Percentiles rank a stretch among this genome's conserved stretches.
phyloP scores from a whole-genome alignment of 306 rosid genomes.

The Inga laurina region DNA sequence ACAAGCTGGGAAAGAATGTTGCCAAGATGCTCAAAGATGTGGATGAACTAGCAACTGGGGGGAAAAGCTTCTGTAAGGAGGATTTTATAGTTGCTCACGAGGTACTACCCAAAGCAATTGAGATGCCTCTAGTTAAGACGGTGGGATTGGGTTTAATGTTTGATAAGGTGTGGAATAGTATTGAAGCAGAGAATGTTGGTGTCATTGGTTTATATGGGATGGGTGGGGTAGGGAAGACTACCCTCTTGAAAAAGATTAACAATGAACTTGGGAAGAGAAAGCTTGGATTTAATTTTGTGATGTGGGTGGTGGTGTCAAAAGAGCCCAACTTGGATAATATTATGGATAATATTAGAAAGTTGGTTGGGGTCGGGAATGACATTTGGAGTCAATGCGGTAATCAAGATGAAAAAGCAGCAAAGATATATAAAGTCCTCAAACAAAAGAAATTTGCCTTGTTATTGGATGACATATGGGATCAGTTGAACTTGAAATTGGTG shows the following conservation, averaged over 20 bases:
- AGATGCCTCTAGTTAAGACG: neutral
- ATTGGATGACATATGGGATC: neutral
- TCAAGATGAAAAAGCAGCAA: neutral
- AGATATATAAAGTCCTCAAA: neutral
- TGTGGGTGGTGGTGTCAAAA: neutral
- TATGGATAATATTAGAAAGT: neutral
- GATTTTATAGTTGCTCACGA: neutral
- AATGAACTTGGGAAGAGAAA: neutral
- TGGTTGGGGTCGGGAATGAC: neutral
- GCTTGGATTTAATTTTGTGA: neutral
- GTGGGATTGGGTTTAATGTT: neutral
- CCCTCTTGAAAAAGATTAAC: neutral
- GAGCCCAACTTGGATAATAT: no score
- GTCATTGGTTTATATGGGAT: slow-evolving; percentile 8
- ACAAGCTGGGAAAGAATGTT: neutral
- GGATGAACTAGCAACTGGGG: neutral
- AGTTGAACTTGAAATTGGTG: neutral
- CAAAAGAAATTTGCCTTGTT: neutral
- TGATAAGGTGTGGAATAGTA: neutral
- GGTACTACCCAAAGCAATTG: neutral
- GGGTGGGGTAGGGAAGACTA: neutral
- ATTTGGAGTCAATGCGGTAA: neutral
- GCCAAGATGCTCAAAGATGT: neutral
- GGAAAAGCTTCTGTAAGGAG: neutral
- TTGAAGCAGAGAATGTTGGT: neutral